phyloP scores from a whole-genome alignment of 441 rosid species.

The Omphalea diandra region DNA sequence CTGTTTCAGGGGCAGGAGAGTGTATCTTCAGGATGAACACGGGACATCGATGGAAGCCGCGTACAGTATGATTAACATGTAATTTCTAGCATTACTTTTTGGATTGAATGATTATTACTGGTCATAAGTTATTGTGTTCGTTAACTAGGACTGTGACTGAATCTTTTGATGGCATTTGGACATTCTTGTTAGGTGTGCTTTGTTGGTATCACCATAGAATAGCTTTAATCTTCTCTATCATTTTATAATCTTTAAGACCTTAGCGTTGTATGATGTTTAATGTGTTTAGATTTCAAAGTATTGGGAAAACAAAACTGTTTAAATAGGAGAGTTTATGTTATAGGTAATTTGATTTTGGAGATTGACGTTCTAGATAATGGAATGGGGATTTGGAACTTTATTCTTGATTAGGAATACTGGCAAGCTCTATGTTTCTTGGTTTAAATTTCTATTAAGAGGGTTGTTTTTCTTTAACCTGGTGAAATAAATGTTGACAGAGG shows the following conservation, averaged over 20 bases:
- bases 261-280: no score
- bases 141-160: no score
- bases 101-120: background rate
- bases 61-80: slow-evolving; percentile 65
- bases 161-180: background rate
- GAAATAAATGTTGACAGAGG: background rate
- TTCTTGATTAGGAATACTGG: background rate
- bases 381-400: background rate
- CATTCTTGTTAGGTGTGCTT: background rate
- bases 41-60: slow-evolving; percentile 78
- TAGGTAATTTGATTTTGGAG: background rate
- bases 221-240: background rate
- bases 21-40: slow-evolving; percentile 87
- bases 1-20: slow-evolving; percentile 91
- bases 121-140: background rate
- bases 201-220: background rate
- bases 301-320: background rate
- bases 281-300: background rate
- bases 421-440: background rate
- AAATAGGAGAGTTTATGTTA: background rate
- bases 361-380: background rate
- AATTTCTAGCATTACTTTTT: slow-evolving; percentile 11
- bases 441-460: background rate
- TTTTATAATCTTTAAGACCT: no score
- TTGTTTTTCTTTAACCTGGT: background rate